phyloP scores from a whole-genome alignment of 345 rosid species.

The Moringa oleifera region DNA sequence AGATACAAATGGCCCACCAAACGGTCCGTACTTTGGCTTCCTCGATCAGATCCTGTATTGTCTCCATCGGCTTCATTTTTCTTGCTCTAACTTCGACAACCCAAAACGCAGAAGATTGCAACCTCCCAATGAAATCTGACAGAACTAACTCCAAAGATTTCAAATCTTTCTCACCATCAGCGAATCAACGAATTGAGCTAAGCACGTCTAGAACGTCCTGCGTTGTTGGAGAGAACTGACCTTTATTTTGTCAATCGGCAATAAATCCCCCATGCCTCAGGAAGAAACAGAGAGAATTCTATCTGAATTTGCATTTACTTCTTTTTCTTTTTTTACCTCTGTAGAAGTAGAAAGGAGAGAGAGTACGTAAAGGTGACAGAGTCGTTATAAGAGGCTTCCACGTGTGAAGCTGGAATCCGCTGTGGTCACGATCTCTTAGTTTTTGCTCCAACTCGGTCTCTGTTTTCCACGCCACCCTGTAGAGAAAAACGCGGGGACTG shows the following conservation, averaged over 20 bases:
- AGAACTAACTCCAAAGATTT: not conserved
- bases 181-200: not conserved
- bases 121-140: constrained; percentile 8
- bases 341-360: not conserved
- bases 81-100: not conserved
- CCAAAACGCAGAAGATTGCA: not conserved
- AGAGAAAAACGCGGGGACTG: too few relatives aligned
- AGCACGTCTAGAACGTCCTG: not conserved
- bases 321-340: not conserved
- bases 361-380: not conserved
- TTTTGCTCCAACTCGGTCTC: too few relatives aligned
- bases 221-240: not conserved
- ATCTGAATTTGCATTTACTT: not conserved
- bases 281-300: not conserved
- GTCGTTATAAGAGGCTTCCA: not conserved
- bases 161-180: not conserved
- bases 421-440: too few relatives aligned
- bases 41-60: constrained; percentile 90
- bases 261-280: not conserved
- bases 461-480: too few relatives aligned
- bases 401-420: not conserved
- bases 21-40: constrained; percentile 84
- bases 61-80: constrained; percentile 73
- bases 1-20: constrained; percentile 81
- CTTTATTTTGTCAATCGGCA: not conserved